Evolutionary conservation across 306 rosid genomes (phyloP).

Genomic region (Mucuna pruriens): DNA sequence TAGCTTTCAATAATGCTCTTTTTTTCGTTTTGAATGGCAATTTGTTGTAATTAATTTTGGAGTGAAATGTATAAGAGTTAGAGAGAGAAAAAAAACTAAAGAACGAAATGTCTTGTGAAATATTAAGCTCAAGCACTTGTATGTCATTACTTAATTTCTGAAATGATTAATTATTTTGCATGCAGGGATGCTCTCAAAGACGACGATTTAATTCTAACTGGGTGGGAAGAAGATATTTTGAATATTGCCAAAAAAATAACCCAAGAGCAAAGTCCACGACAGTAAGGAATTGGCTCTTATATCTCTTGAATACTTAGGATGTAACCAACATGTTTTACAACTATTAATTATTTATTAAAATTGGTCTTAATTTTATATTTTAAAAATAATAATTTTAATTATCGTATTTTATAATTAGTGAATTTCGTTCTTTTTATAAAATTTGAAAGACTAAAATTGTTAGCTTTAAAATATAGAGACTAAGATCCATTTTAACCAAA

Average conservation of each 20-base stretch:
- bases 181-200: conserved; percentile 63
- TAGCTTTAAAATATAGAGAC: neutral
- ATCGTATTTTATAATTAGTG: too few species aligned
- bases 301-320: neutral
- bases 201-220: conserved; percentile 64
- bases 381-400: too few species aligned
- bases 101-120: too few species aligned
- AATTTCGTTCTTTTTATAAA: too few species aligned
- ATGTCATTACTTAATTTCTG: neutral
- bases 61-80: neutral
- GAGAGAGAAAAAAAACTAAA: too few species aligned
- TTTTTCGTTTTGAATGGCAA: neutral
- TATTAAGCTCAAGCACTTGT: neutral
- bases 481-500: too few species aligned
- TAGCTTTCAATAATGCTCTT: too few species aligned
- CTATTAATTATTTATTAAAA: neutral
- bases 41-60: neutral
- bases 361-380: too few species aligned
- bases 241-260: conserved; percentile 66
- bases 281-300: conserved; percentile 49
- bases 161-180: conserved; percentile 30
- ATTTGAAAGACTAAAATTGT: too few species aligned
- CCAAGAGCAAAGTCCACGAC: conserved; percentile 83
- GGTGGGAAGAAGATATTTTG: conserved; percentile 84
- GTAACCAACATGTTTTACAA: neutral